Evolutionary conservation across 73 alveolate species (phyloP).

Genomic region (Symbiodinium natans): DNA sequence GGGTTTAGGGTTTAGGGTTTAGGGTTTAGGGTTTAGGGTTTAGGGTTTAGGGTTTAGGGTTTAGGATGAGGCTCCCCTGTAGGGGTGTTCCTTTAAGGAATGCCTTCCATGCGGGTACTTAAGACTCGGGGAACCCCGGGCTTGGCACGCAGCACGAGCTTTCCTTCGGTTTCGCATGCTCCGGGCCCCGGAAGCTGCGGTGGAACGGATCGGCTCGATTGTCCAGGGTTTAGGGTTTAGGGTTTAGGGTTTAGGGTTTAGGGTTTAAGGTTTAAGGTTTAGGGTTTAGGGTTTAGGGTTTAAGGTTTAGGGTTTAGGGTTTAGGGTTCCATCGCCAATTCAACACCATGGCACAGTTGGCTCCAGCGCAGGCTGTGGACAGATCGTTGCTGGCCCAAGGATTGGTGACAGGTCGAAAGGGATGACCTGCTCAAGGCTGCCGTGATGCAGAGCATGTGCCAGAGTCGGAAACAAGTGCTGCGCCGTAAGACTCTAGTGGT

Average conservation of each 20-base stretch:
- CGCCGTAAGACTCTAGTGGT: background rate
- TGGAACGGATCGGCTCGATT: background rate
- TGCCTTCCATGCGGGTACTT: too few species aligned
- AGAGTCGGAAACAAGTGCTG: background rate
- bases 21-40: background rate
- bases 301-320: too few species aligned
- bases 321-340: background rate
- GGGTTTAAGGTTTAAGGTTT: background rate
- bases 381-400: background rate
- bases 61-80: too few species aligned
- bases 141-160: too few species aligned
- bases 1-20: background rate
- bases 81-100: too few species aligned
- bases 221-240: background rate
- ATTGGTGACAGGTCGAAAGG: background rate
- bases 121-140: background rate
- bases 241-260: background rate
- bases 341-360: background rate
- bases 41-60: too few species aligned
- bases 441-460: background rate
- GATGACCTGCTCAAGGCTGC: background rate
- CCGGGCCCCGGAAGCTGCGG: background rate
- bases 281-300: too few species aligned
- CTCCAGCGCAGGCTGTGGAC: background rate
- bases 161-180: too few species aligned